Evolutionary conservation across 805 yeast genomes (phyloP).

Genomic region (Clavispora fructus): DNA sequence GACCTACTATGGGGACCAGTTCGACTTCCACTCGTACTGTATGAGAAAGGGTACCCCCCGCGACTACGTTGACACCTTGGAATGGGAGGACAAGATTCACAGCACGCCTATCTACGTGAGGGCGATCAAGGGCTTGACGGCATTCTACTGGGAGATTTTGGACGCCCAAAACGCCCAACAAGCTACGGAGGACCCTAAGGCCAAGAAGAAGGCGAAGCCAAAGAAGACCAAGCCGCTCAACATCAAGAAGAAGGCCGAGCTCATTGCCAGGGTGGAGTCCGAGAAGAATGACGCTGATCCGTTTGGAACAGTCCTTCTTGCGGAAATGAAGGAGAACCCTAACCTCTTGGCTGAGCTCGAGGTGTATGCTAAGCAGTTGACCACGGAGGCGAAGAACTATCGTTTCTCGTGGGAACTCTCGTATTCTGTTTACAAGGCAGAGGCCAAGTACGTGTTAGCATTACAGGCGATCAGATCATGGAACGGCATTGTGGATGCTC

Average conservation of each 20-base stretch:
- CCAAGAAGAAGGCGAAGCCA: slow-evolving; percentile 40
- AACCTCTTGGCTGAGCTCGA: slow-evolving; percentile 43
- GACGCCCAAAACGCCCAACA: slow-evolving; percentile 23
- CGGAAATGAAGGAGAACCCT: slow-evolving; percentile 19
- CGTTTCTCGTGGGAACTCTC: slow-evolving; percentile 41
- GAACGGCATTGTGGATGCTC: slow-evolving; percentile 28
- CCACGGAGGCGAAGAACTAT: slow-evolving; percentile 37
- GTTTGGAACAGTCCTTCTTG: slow-evolving; percentile 45
- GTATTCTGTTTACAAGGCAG: slow-evolving; percentile 32
- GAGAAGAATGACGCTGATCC: slow-evolving; percentile 53
- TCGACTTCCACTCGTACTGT: slow-evolving; percentile 91
- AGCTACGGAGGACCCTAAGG: slow-evolving; percentile 10
- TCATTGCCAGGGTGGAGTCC: slow-evolving; percentile 42
- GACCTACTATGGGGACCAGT: slow-evolving; percentile 75
- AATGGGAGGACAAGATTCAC: slow-evolving; percentile 78
- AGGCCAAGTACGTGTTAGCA: slow-evolving; percentile 43
- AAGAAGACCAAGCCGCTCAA: slow-evolving; percentile 51
- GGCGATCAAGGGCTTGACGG: slow-evolving; percentile 59
- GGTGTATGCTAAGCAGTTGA: slow-evolving; percentile 35
- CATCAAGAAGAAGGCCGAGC: slow-evolving; percentile 49
- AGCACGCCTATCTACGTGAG: slow-evolving; percentile 68
- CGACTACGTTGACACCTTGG: slow-evolving; percentile 67
- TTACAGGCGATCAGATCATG: slow-evolving; percentile 42
- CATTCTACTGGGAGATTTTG: slow-evolving; percentile 44
- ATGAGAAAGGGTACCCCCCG: slow-evolving; percentile 87